Evolutionary conservation across 495 filamentous ascomycete genomes (phyloP).

Genomic region (Neurospora hispaniola): DNA sequence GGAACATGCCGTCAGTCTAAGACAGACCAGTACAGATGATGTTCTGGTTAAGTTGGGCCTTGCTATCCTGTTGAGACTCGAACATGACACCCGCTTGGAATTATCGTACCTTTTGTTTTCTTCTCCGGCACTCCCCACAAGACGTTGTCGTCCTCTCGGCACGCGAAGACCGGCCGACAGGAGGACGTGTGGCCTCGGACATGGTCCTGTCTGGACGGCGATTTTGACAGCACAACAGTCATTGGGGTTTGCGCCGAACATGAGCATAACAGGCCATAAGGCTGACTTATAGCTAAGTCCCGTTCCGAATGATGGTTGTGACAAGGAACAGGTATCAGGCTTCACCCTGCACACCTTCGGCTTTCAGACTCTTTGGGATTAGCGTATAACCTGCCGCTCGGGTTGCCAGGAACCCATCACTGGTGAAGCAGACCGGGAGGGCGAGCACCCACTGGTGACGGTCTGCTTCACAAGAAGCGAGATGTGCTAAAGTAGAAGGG

Average conservation of each 20-base stretch:
- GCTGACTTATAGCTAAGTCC: conserved; percentile 24
- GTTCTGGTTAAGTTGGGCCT: neutral
- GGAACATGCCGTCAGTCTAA: neutral
- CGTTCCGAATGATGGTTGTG: conserved; percentile 6
- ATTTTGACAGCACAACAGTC: neutral
- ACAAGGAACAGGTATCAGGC: conserved; percentile 8
- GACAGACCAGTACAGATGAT: conserved; percentile 1
- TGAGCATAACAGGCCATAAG: conserved; percentile 12
- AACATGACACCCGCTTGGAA: neutral
- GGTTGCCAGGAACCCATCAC: neutral
- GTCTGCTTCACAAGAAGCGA: neutral
- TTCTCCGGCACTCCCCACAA: conserved; percentile 28
- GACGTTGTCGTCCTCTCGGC: conserved; percentile 29
- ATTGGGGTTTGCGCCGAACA: conserved; percentile 1
- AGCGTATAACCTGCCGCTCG: conserved; percentile 13
- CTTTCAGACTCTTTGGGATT: conserved; percentile 18
- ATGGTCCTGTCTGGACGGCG: conserved; percentile 11
- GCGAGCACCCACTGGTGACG: neutral
- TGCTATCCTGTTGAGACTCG: neutral
- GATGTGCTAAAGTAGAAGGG: neutral
- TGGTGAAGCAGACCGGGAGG: neutral
- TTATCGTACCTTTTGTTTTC: conserved; percentile 29
- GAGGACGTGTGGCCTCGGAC: conserved; percentile 23
- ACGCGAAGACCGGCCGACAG: conserved; percentile 15
- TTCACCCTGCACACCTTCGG: conserved; percentile 21